Evolutionary conservation across 176 grass and related monocot species (phyloP).

Genomic region (Typha latifolia): DNA sequence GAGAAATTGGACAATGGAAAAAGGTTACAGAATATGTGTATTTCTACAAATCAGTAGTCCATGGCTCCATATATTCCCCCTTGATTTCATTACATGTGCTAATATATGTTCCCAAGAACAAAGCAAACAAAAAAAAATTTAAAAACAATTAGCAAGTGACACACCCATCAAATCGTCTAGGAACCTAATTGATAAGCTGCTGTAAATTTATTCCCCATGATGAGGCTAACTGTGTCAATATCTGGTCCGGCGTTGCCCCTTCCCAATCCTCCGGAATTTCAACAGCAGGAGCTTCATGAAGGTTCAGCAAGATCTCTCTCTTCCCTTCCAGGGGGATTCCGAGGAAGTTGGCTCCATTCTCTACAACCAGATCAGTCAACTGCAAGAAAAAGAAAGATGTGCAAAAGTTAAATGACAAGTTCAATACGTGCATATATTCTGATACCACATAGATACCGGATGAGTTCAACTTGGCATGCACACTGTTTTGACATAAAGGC

Average conservation of each 20-base stretch:
- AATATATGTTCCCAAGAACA: conserved; percentile 31
- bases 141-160: conserved; percentile 29
- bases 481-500: too few relatives aligned
- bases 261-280: conserved; percentile 83
- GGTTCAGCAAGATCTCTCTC: conserved; percentile 60
- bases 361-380: conserved; percentile 75
- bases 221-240: conserved; percentile 90
- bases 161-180: conserved; percentile 1
- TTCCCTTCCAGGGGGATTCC: conserved; percentile 54
- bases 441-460: too few relatives aligned
- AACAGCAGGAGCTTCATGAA: conserved; percentile 47
- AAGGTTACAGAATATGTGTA: background rate
- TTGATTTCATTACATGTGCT: conserved; percentile 29
- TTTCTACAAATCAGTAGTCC: conserved; percentile 23
- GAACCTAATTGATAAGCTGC: conserved; percentile 53
- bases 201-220: conserved; percentile 83
- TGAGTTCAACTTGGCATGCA: too few relatives aligned
- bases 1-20: background rate
- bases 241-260: conserved; percentile 62
- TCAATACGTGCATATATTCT: too few relatives aligned
- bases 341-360: conserved; percentile 68
- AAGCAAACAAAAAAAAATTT: conserved; percentile 42
- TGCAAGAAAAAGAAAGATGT: conserved; percentile 22
- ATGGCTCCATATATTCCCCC: conserved; percentile 22
- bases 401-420: background rate